Base-by-base conservation (phyloP, 306 rosid genomes). In the Senna siamea region DNA sequence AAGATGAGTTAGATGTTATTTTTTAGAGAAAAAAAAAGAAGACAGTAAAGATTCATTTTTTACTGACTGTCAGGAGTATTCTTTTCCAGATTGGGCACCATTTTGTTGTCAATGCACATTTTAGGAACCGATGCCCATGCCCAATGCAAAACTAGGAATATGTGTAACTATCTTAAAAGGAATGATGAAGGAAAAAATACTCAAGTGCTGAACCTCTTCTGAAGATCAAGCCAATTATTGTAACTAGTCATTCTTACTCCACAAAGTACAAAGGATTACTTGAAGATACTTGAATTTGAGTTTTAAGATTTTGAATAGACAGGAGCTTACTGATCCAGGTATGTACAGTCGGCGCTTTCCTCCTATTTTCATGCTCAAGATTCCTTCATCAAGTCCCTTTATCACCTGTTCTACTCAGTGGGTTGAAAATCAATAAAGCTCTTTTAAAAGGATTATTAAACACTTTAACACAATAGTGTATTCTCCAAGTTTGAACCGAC, bases 331-430 rank as follows among this genome's bases (percentile, higher is more conserved):
- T 19, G 90, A 19, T 86, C 98, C 97, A 7, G 98, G 98, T 72
- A 93, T 86, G 82, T 85, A 91, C 60, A 93, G 87, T 22, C 98
- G 87, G 23, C 98, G 96, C 81, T 89, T 91, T 73, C 98, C 97
- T 23, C 98, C 97, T 32, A 79, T 73, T 85, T 87, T 93, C 98
- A 93, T 93, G 85, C 80, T 83, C 82, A 93, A 66, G 7, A 93
- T 73, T 40, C 98, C 98, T 86, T 93, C 98, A 80, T 93, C 98
- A 71, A 93, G 98, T 75, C 98, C 98, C 82, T 86, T 87, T 83
- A 93, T 86, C 72, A 93, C 98, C 98, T 93, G 92, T 85, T 84
- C 61, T 53, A 78, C 76, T 68, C 80, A 74, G 41, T 57, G 14
- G 60, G 66, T 78, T 77, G 26, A 63, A 66, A 53, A 72, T 62